phyloP scores from a whole-genome alignment of 2,329 filamentous ascomycete species.

The Calonectria honghensis region DNA sequence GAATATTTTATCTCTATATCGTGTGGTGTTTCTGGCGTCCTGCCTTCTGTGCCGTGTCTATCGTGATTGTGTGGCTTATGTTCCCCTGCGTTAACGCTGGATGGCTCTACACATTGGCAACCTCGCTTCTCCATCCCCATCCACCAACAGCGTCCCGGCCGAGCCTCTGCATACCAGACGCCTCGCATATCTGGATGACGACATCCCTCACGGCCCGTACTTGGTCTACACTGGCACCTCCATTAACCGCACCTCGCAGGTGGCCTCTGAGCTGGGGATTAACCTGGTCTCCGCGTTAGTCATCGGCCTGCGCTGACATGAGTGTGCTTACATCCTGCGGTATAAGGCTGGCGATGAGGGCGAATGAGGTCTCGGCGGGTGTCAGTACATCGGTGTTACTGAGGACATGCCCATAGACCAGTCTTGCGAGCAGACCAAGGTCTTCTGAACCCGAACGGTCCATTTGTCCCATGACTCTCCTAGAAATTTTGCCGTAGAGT shows the following conservation, averaged over 20 bases:
- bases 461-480: conserved; percentile 54
- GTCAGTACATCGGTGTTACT: conserved; percentile 54
- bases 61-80: neutral
- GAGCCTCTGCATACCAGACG: conserved; percentile 51
- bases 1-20: too few species aligned
- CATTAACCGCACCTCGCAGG: conserved; percentile 52
- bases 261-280: conserved; percentile 55
- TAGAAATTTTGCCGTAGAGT: conserved; percentile 53
- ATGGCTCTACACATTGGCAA: conserved; percentile 48
- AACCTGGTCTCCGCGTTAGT: conserved; percentile 42
- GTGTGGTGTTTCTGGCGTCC: too few species aligned
- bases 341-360: conserved; percentile 55
- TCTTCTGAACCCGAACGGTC: conserved; percentile 53
- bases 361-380: conserved; percentile 51
- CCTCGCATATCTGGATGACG: conserved; percentile 54
- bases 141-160: conserved; percentile 46
- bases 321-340: conserved; percentile 52
- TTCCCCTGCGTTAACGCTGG: conserved; percentile 18
- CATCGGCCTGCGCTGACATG: conserved; percentile 1
- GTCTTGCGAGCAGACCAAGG: conserved; percentile 51
- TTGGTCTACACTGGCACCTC: conserved; percentile 52
- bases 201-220: conserved; percentile 53
- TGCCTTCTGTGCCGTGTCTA: neutral
- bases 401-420: conserved; percentile 53
- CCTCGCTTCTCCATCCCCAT: conserved; percentile 55